These are phyloP conservation scores for Ogataea glucozyma DNA, from an alignment of 805 yeast genomes.

Conservation along the genomic window DNA sequence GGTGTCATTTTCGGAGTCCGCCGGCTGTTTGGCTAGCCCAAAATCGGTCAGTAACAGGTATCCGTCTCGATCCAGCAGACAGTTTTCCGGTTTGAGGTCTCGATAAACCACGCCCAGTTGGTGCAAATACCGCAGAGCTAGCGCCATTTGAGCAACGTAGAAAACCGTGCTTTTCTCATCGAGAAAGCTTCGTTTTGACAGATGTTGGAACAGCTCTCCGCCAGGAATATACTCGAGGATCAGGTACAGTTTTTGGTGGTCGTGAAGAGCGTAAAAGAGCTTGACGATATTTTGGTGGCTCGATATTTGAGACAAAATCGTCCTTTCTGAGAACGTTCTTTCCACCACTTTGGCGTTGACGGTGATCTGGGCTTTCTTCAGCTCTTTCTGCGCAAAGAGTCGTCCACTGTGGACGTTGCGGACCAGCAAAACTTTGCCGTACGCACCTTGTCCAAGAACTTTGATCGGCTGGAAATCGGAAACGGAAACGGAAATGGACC, in stretches of 20 bases:
- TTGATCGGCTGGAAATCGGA: constrained; percentile 67
- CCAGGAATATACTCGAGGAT: constrained; percentile 86
- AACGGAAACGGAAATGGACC: too few species aligned
- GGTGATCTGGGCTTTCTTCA: constrained; percentile 73
- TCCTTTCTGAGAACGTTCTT: constrained; percentile 74
- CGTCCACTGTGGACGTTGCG: constrained; percentile 58
- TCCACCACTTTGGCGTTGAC: constrained; percentile 55
- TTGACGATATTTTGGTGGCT: constrained; percentile 83
- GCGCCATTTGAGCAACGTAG: constrained; percentile 77
- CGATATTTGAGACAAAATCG: constrained; percentile 60
- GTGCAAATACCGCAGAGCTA: constrained; percentile 75
- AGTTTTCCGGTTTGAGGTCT: constrained; percentile 88
- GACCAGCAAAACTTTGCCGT: constrained; percentile 79
- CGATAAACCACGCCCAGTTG: constrained; percentile 78
- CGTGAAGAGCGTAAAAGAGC: constrained; percentile 82
- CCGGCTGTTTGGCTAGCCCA: constrained; percentile 63
- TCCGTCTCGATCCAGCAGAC: constrained; percentile 70
- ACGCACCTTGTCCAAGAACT: constrained; percentile 83
- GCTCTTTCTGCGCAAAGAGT: constrained; percentile 81
- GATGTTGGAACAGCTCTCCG: constrained; percentile 74
- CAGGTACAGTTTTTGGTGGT: constrained; percentile 66
- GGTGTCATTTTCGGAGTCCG: constrained; percentile 23
- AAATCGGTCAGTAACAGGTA: constrained; percentile 83
- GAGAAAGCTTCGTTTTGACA: constrained; percentile 45
- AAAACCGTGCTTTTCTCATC: constrained; percentile 66